phyloP scores from a whole-genome alignment of 2,329 filamentous ascomycete genomes.

The Penicillium verrucosum region DNA sequence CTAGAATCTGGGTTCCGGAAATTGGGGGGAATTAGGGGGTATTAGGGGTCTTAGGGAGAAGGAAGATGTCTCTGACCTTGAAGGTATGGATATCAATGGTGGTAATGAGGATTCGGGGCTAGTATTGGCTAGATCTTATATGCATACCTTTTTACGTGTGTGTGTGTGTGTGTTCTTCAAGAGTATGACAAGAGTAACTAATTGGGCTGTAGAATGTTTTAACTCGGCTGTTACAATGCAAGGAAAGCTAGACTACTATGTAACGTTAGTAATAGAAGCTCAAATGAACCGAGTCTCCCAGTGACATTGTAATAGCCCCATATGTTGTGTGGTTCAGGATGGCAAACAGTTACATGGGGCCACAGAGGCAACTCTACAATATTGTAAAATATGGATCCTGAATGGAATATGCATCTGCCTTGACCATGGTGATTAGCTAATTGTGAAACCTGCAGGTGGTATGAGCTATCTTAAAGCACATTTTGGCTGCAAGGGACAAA shows the following conservation, averaged over 20 bases:
- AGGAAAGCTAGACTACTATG: neutral
- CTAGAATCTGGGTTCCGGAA: too few relatives aligned
- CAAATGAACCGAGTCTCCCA: neutral
- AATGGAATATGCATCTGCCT: neutral
- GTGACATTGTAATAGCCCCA: neutral
- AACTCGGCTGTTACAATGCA: neutral
- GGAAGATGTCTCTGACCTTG: too few relatives aligned
- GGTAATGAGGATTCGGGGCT: too few relatives aligned
- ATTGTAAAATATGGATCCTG: neutral
- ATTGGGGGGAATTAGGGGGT: too few relatives aligned
- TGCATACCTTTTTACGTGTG: neutral
- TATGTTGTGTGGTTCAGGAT: neutral
- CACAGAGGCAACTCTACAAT: neutral
- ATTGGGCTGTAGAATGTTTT: too few relatives aligned
- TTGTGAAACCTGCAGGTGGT: neutral
- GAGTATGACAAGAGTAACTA: neutral
- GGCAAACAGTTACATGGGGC: neutral
- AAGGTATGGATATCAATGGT: too few relatives aligned
- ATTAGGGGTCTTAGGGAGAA: too few relatives aligned
- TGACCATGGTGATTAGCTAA: neutral
- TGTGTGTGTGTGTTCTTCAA: neutral
- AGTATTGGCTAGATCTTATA: neutral
- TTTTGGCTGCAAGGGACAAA: slow-evolving; percentile 1
- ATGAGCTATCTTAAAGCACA: neutral
- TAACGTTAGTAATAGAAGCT: neutral